Base-by-base conservation (phyloP, 202 grass and related monocot species). In the Cymbopogon flexuosus region DNA sequence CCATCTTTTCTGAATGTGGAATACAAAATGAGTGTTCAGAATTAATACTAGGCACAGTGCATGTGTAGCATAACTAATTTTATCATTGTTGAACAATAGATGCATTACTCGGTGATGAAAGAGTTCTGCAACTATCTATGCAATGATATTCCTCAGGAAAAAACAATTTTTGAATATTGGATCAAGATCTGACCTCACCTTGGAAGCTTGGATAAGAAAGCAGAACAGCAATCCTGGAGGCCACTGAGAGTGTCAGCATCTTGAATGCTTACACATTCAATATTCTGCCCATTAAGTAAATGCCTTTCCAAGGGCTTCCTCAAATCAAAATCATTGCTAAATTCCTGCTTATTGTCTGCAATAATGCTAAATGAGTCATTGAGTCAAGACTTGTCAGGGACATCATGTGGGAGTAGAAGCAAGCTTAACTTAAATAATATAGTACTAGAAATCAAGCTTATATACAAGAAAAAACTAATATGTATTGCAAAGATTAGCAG, bases 251-350 rank as follows among this genome's bases (percentile, higher is more conserved):
- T 78, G 19, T 62, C 58, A 18, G 43, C 57, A 82, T 92, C 90
- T 88, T 92, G 86, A 78, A 86, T 91, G 79, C 88, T 97, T 70
- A 91, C 61, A 88, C 87, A 90, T 36, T 97, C 87, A 74, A 94
- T 85, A 70, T 85, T 40, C 46, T 88, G 89, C 31, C 85, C 58
- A 65, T 70, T 96, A 60, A 97, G 76, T 29, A 92, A 74, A 65
- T 89, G 84, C 27, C 90, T 90, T 83, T 97, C 94, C 63, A 97
- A 80, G 37, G 89, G 81, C 52, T 91, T 94, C 73, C 94, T 85
- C 47, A 97, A 81, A 81, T 97, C 94, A 76, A 97, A 97, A 75
- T 97, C 90, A 87, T 85, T 91, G 86, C 88, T 91, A 70, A 89
- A 97, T 67, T 97, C 92, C 52, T 86, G 88, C 68, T 89, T 92